A percentile compares a stretch with the other conserved stretches of the same genome.
Evolutionary conservation across 2,329 filamentous ascomycete species (phyloP).

Genomic region (Ramularia collo-cygni): DNA sequence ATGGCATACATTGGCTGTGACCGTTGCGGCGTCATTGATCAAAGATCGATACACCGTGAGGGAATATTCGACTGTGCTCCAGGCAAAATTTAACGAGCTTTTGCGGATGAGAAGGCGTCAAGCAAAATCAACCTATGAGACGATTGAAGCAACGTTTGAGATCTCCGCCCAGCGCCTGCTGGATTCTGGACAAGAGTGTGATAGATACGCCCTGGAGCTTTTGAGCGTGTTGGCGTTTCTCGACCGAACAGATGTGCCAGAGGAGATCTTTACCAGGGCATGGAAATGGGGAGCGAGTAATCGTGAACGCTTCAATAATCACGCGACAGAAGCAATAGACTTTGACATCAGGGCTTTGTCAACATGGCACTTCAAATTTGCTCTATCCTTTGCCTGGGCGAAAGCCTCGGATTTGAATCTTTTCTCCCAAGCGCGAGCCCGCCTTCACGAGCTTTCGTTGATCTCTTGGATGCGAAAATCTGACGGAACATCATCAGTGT

Average conservation of each 20-base stretch:
- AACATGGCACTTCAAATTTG: not conserved
- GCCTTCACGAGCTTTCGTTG: slow-evolving; percentile 1
- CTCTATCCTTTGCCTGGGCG: not conserved
- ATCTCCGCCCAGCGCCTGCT: not conserved
- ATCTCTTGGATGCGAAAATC: not conserved
- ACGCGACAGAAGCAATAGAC: not conserved
- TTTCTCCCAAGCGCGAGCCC: not conserved
- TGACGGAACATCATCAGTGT: not conserved
- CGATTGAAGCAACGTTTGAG: slow-evolving; percentile 3
- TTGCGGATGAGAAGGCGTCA: not conserved
- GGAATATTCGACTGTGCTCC: slow-evolving; percentile 1
- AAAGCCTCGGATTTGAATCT: not conserved
- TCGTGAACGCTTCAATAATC: not conserved
- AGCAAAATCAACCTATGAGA: slow-evolving; percentile 3
- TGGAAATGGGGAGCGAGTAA: not conserved
- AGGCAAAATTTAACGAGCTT: not conserved
- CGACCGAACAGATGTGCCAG: not conserved
- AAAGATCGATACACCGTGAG: not conserved
- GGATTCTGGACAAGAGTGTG: not conserved
- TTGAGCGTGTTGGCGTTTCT: slow-evolving; percentile 2
- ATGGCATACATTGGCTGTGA: slow-evolving; percentile 1
- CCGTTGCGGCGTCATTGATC: slow-evolving; percentile 1
- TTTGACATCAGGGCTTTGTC: slow-evolving; percentile 1
- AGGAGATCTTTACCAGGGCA: slow-evolving; percentile 1
- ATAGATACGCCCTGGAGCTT: slow-evolving; percentile 1